Percentiles rank a stretch among this genome's conserved stretches.
These are phyloP conservation scores for Neofusicoccum cordaticola DNA, from an alignment of 2,329 filamentous ascomycete genomes.

Conservation along the genomic window DNA sequence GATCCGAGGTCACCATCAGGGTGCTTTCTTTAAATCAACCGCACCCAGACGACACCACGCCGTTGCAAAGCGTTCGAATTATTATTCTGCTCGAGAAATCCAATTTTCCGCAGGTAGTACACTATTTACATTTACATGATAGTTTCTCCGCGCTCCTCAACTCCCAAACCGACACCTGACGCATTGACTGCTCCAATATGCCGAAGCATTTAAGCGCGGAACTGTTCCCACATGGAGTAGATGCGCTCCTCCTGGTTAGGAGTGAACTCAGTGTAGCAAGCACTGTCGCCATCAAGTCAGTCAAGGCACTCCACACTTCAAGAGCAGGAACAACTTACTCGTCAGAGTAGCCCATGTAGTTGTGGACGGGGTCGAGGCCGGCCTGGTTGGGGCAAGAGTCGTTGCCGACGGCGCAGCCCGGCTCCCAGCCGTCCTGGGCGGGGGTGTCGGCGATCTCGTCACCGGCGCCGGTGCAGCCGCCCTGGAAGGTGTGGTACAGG, in stretches of 20 bases:
- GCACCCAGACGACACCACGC: no score
- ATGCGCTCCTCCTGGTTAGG: constrained; percentile 50
- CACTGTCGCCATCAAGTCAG: constrained; percentile 36
- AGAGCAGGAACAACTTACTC: constrained; percentile 11
- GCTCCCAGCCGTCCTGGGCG: constrained; percentile 35
- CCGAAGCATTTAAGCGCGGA: constrained; percentile 18
- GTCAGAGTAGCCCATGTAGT: constrained; percentile 35
- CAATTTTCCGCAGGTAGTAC: no score
- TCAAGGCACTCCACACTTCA: not conserved
- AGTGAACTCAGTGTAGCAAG: constrained; percentile 55
- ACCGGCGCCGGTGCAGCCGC: constrained; percentile 25
- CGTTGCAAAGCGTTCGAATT: no score
- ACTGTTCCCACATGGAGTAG: constrained; percentile 50
- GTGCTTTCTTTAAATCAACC: no score
- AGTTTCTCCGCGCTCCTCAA: no score
- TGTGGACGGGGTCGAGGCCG: constrained; percentile 32
- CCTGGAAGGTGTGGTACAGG: constrained; percentile 30
- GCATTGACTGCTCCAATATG: no score
- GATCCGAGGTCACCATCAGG: no score
- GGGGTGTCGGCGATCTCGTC: constrained; percentile 32
- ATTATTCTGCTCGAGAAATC: no score
- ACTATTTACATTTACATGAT: no score
- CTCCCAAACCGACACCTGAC: no score
- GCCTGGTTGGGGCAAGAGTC: constrained; percentile 26
- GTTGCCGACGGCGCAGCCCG: constrained; percentile 48